phyloP scores from a whole-genome alignment of 1,284 basidiomycete genomes.

The Mycosarcoma maydis region DNA sequence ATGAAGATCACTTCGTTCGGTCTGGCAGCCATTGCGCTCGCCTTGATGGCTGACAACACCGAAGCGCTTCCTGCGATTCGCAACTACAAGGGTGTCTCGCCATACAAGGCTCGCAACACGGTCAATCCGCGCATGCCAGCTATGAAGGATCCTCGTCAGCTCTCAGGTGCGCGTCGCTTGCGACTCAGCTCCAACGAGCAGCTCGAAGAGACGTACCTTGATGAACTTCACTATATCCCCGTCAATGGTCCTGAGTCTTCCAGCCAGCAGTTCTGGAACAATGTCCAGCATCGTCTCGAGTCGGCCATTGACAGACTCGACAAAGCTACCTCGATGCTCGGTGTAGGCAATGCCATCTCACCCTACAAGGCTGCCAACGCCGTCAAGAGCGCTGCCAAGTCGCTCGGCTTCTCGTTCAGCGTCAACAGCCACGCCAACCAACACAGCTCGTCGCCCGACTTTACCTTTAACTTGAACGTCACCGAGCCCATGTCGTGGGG shows the following conservation, averaged over 20 bases:
- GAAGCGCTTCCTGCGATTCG: conserved; percentile 44
- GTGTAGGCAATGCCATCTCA: conserved; percentile 25
- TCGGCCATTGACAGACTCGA: conserved; percentile 38
- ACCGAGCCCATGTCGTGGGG: conserved; percentile 42
- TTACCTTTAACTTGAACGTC: conserved; percentile 46
- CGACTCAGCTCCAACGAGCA: conserved; percentile 42
- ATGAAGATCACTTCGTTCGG: conserved; percentile 49
- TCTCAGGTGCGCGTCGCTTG: conserved; percentile 35
- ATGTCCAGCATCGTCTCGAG: conserved; percentile 40
- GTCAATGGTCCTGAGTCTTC: conserved; percentile 11
- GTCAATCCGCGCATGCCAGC: conserved; percentile 18
- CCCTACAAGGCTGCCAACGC: conserved; percentile 27
- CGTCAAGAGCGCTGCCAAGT: conserved; percentile 39
- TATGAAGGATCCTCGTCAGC: conserved; percentile 34
- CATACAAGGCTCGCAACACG: conserved; percentile 29
- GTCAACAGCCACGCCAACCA: conserved; percentile 22
- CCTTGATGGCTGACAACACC: conserved; percentile 40
- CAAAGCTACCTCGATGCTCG: conserved; percentile 26
- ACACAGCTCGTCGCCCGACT: conserved; percentile 19
- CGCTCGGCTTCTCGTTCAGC: conserved; percentile 42
- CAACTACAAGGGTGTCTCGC: conserved; percentile 43
- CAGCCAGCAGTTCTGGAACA: conserved; percentile 47
- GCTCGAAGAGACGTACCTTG: conserved; percentile 44
- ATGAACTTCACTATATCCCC: conserved; percentile 43
- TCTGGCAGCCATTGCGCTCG: conserved; percentile 41